Evolutionary conservation across 78 protist genomes (phyloP), one percentile per base, ranked within the genome.

Genomic region (Guillardia theta): DNA sequence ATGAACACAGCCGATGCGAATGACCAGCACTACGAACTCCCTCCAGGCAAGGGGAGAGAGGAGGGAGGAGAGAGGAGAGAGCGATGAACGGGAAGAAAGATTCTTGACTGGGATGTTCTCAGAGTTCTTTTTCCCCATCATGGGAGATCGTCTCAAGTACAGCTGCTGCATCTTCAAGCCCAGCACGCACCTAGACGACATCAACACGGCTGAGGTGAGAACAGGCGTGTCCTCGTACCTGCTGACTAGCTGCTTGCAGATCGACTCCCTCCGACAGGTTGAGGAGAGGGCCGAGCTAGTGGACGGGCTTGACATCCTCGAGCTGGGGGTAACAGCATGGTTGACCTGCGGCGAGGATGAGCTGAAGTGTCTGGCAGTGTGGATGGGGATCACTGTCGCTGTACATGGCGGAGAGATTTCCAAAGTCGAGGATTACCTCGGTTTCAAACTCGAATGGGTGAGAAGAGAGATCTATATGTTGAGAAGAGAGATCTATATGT

Each of bases 21-120:
- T 43, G 83, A 70, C 1, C 83, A 70, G 83, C 83, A 70, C 83
- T 70, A 70, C 83, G 83, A 70, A 43, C 83, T 70, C 6, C 83
- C 83, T 24, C 83, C 83, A n/a, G n/a, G n/a, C n/a, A n/a, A n/a
- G n/a, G n/a, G n/a, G n/a, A n/a, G n/a, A n/a, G n/a, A n/a, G n/a
- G n/a, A n/a, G n/a, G n/a, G n/a, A n/a, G n/a, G n/a, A n/a, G n/a
- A n/a, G n/a, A n/a, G n/a, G n/a, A n/a, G n/a, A n/a, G n/a, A n/a
- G n/a, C n/a, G n/a, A n/a, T n/a, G n/a, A n/a, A n/a, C n/a, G n/a
- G n/a, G n/a, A n/a, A n/a, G n/a, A n/a, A n/a, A n/a, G n/a, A n/a
- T n/a, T n/a, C n/a, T n/a, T n/a, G n/a, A n/a, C n/a, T n/a, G n/a
- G n/a, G n/a, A n/a, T n/a, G n/a, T n/a, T n/a, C n/a, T n/a, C n/a